phyloP scores from a whole-genome alignment of 2,329 filamentous ascomycete genomes.

The Thelonectria discophora region DNA sequence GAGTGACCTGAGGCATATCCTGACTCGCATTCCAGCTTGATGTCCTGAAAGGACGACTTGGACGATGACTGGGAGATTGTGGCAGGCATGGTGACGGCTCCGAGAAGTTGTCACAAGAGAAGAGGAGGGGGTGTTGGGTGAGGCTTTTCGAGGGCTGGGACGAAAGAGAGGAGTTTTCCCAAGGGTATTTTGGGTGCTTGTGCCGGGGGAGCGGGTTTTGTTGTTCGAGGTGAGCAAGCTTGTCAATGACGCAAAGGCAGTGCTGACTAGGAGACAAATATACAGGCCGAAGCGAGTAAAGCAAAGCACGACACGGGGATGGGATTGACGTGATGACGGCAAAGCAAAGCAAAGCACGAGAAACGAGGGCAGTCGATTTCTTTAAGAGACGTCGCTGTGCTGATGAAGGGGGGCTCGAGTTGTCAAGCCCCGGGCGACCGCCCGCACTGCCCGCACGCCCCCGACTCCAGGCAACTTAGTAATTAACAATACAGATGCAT shows the following conservation, averaged over 20 bases:
- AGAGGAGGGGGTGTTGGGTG: slow-evolving; percentile 26
- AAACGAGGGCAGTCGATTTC: slow-evolving; percentile 41
- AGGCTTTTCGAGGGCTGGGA: slow-evolving; percentile 36
- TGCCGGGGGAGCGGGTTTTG: background rate
- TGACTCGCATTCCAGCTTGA: slow-evolving; percentile 71
- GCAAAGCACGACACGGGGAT: background rate
- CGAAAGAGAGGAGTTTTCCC: slow-evolving; percentile 28
- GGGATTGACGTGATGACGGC: slow-evolving; percentile 39
- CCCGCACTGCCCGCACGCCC: slow-evolving; percentile 41
- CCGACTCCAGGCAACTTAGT: slow-evolving; percentile 39
- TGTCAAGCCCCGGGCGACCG: slow-evolving; percentile 42
- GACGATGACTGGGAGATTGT: slow-evolving; percentile 51
- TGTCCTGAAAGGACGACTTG: slow-evolving; percentile 50
- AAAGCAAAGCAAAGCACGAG: slow-evolving; percentile 37
- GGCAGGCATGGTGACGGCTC: slow-evolving; percentile 48
- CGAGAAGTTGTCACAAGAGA: slow-evolving; percentile 19
- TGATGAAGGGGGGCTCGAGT: slow-evolving; percentile 38
- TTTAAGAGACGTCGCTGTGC: slow-evolving; percentile 36
- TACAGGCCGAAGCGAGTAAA: no score
- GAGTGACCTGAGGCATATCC: slow-evolving; percentile 75
- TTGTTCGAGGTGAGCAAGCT: slow-evolving; percentile 14
- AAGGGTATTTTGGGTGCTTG: slow-evolving; percentile 18
- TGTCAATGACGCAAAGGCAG: no score
- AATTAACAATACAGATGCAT: slow-evolving; percentile 37
- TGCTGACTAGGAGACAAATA: no score